phyloP scores from a whole-genome alignment of 2,329 filamentous ascomycete genomes.

The Volutella citrinella region DNA sequence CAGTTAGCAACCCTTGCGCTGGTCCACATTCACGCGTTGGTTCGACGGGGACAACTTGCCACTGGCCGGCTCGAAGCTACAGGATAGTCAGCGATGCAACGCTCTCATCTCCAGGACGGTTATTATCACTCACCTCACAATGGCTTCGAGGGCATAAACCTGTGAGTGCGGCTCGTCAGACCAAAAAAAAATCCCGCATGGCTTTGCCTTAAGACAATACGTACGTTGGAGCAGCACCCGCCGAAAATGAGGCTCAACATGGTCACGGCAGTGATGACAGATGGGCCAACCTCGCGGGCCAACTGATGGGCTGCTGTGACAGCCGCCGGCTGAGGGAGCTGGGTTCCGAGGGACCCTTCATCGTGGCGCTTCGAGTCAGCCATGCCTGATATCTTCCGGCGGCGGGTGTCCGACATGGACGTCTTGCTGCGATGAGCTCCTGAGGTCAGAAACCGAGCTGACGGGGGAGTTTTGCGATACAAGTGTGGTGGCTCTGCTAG shows the following conservation, averaged over 20 bases:
- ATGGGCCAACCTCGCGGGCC: slow-evolving; percentile 24
- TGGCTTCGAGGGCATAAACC: slow-evolving; percentile 95
- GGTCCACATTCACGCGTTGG: slow-evolving; percentile 13
- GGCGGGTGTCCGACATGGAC: not conserved
- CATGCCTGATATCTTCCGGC: not conserved
- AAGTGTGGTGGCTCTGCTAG: too few relatives aligned
- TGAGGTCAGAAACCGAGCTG: too few relatives aligned
- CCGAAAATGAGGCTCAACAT: slow-evolving; percentile 91
- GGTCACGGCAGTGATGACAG: slow-evolving; percentile 53
- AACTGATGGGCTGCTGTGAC: slow-evolving; percentile 20
- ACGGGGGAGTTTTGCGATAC: too few relatives aligned
- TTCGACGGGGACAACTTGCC: slow-evolving; percentile 46
- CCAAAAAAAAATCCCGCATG: not conserved
- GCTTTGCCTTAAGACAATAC: slow-evolving; percentile 21
- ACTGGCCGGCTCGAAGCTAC: slow-evolving; percentile 76
- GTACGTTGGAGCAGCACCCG: slow-evolving; percentile 89
- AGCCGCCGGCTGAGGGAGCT: too few relatives aligned
- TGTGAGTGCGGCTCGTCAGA: slow-evolving; percentile 35
- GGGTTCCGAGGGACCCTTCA: too few relatives aligned
- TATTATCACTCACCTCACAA: slow-evolving; percentile 72
- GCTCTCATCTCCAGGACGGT: not conserved
- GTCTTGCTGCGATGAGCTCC: too few relatives aligned
- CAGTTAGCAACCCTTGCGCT: too few relatives aligned
- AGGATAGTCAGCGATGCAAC: slow-evolving; percentile 11
- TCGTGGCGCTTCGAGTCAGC: not conserved